A percentile compares a stretch with the other conserved stretches of the same genome.
phyloP scores from a whole-genome alignment of 352 stramenopile species.

The Pythium phragmitis region DNA sequence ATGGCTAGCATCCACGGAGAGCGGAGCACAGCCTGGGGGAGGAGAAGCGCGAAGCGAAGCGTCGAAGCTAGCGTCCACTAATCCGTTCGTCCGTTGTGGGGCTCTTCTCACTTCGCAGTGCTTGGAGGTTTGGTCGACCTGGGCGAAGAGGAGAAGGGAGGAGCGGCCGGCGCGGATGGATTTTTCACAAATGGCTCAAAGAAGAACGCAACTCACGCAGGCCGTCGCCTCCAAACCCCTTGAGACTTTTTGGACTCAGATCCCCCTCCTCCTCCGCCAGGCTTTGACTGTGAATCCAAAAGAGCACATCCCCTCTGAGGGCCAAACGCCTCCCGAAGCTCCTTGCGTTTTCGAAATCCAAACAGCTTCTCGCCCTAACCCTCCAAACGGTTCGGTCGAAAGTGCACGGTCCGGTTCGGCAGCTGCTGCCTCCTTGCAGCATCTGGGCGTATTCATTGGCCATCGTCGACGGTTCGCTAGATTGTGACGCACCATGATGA shows the following conservation, averaged over 20 bases:
- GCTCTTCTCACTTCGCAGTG: not conserved
- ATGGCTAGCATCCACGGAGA: constrained; percentile 19
- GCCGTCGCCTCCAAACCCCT: not conserved
- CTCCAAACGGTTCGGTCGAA: constrained; percentile 24
- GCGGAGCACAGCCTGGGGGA: not conserved
- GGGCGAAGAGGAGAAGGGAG: not conserved
- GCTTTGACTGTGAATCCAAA: not conserved
- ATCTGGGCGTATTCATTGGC: constrained; percentile 23
- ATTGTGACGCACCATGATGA: constrained; percentile 23
- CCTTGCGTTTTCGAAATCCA: constrained; percentile 30
- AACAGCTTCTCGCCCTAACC: constrained; percentile 20
- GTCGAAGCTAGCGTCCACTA: not conserved
- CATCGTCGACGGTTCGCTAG: constrained; percentile 19
- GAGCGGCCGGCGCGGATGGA: constrained; percentile 15
- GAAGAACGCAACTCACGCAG: constrained; percentile 31
- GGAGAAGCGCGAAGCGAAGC: not conserved
- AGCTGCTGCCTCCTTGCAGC: constrained; percentile 5
- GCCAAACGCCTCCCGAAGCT: constrained; percentile 26
- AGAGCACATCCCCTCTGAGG: constrained; percentile 17
- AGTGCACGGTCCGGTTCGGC: constrained; percentile 27
- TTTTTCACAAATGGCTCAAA: constrained; percentile 36
- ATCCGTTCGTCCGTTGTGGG: not conserved
- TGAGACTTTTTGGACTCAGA: constrained; percentile 28
- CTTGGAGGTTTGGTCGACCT: not conserved
- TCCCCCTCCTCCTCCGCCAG: not conserved